phyloP scores from a whole-genome alignment of 2,329 filamentous ascomycete genomes.

The Davidsoniella virescens region DNA sequence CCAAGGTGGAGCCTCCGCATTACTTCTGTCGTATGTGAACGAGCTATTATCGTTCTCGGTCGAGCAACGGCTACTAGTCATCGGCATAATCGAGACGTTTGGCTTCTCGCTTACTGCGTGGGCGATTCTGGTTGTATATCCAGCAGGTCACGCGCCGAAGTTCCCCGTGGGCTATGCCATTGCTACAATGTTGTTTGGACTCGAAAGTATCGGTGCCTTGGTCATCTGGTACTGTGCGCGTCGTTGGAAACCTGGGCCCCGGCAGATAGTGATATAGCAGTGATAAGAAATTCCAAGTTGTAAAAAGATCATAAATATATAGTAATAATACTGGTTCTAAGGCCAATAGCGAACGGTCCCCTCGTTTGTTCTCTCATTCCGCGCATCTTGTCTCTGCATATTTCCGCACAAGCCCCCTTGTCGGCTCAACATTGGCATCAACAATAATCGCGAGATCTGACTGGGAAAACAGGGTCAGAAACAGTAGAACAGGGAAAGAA shows the following conservation, averaged over 20 bases:
- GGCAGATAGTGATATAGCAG: no score
- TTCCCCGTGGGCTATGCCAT: slow-evolving; percentile 24
- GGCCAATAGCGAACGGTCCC: no score
- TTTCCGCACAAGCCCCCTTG: no score
- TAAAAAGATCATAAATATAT: no score
- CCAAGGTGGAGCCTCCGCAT: slow-evolving; percentile 21
- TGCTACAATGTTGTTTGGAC: slow-evolving; percentile 20
- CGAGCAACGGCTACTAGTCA: slow-evolving; percentile 31
- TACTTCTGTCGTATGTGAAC: slow-evolving; percentile 31
- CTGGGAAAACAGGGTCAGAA: no score
- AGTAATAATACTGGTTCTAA: no score
- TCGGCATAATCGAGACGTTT: slow-evolving; percentile 31
- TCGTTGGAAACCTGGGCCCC: background rate
- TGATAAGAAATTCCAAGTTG: no score
- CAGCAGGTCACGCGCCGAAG: slow-evolving; percentile 22
- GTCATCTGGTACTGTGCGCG: slow-evolving; percentile 14
- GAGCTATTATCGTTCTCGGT: slow-evolving; percentile 28
- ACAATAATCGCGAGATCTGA: no score
- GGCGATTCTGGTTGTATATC: slow-evolving; percentile 25
- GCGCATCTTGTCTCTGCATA: no score
- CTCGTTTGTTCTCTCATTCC: no score
- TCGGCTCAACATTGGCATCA: no score
- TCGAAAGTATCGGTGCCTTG: slow-evolving; percentile 18
- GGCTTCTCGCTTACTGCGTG: slow-evolving; percentile 29
- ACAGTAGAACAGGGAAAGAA: no score